phyloP scores from a whole-genome alignment of 75 land plant genomes.

The Picea glauca region DNA sequence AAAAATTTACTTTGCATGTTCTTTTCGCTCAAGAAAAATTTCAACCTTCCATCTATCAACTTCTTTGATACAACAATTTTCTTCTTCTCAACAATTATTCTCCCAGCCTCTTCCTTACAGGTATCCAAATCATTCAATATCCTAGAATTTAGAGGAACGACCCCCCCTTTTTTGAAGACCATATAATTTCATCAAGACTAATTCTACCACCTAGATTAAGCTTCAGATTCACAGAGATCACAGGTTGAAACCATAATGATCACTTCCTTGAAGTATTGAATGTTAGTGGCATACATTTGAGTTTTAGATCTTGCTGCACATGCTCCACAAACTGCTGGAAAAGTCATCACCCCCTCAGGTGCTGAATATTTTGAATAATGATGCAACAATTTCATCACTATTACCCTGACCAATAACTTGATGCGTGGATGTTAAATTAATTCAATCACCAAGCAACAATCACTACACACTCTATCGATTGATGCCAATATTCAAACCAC shows the following conservation, averaged over 20 bases:
- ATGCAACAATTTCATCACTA: too few species aligned
- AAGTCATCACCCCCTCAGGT: slow-evolving; percentile 96
- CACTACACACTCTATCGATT: too few species aligned
- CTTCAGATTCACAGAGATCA: slow-evolving; percentile 93
- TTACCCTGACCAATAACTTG: too few species aligned
- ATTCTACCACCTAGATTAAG: slow-evolving; percentile 89
- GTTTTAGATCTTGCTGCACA: slow-evolving; percentile 78
- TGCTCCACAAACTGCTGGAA: slow-evolving; percentile 93
- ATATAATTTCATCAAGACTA: slow-evolving; percentile 8
- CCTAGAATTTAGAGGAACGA: background rate
- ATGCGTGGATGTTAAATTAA: too few species aligned
- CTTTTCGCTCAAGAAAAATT: background rate
- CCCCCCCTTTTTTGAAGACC: background rate
- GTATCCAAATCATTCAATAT: background rate
- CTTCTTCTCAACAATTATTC: background rate
- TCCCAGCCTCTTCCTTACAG: background rate
- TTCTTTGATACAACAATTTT: background rate
- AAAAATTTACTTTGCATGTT: background rate
- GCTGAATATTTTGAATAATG: slow-evolving; percentile 88
- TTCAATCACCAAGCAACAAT: too few species aligned
- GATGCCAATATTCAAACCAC: too few species aligned
- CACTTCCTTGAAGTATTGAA: slow-evolving; percentile 96
- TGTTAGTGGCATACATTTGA: slow-evolving; percentile 82
- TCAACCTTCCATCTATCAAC: background rate
- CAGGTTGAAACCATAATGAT: slow-evolving; percentile 93